A percentile compares a stretch with the other conserved stretches of the same genome.
phyloP scores from a whole-genome alignment of 306 rosid genomes.

The Mucuna pruriens region DNA sequence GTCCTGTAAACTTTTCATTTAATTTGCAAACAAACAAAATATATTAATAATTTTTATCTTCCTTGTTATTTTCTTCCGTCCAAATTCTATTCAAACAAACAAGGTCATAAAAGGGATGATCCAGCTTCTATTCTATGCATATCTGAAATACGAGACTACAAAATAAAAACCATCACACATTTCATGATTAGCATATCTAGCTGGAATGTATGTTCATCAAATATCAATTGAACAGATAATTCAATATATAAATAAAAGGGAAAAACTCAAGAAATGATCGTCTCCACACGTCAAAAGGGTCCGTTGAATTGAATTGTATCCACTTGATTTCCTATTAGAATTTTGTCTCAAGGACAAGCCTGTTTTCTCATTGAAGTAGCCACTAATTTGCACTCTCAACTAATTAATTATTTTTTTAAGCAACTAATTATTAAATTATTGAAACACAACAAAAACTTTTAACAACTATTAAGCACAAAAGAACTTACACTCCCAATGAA shows the following conservation, averaged over 20 bases:
- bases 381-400: not conserved
- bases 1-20: no score
- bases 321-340: constrained; percentile 34
- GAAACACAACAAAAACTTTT: not conserved
- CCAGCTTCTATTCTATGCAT: constrained; percentile 69
- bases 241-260: not conserved
- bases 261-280: constrained; percentile 81
- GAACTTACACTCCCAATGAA: no score
- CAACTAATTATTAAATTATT: no score
- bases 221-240: not conserved
- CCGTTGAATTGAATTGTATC: constrained; percentile 84
- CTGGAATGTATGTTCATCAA: not conserved
- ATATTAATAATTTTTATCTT: no score
- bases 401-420: no score
- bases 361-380: constrained; percentile 42
- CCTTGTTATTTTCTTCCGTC: no score
- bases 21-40: no score
- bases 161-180: constrained; percentile 14
- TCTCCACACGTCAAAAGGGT: constrained; percentile 87
- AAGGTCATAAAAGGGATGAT: constrained; percentile 62
- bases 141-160: constrained; percentile 92
- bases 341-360: constrained; percentile 45
- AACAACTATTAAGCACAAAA: not conserved
- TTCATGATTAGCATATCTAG: constrained; percentile 11
- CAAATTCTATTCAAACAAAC: no score